A percentile compares a stretch with the other conserved stretches of the same genome.
These are phyloP conservation scores for Dryadomyces quercivorus DNA, from an alignment of 2,329 filamentous ascomycete species.

Conservation along the genomic window DNA sequence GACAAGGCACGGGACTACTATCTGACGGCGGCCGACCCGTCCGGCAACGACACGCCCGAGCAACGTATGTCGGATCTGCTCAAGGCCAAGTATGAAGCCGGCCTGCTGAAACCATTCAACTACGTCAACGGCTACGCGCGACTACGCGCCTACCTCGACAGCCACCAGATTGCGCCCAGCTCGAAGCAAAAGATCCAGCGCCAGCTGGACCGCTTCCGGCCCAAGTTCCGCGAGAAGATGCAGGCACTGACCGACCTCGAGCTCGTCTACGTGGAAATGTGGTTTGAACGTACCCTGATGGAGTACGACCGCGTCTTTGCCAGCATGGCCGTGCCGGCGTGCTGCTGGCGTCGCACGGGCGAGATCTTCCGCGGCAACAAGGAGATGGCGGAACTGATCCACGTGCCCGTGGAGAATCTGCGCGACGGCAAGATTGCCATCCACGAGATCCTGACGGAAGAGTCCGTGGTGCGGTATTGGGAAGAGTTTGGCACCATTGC, in stretches of 20 bases:
- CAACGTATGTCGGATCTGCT: slow-evolving; percentile 92
- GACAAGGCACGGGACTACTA: slow-evolving; percentile 84
- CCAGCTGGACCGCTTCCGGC: slow-evolving; percentile 84
- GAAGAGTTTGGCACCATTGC: slow-evolving; percentile 98
- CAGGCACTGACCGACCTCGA: slow-evolving; percentile 88
- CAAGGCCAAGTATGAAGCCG: slow-evolving; percentile 91
- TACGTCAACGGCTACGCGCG: slow-evolving; percentile 94
- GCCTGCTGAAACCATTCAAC: slow-evolving; percentile 91
- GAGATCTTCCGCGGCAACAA: slow-evolving; percentile 97
- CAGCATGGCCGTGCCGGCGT: slow-evolving; percentile 96
- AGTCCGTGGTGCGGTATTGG: slow-evolving; percentile 94
- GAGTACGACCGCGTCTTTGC: slow-evolving; percentile 98
- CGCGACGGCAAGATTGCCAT: slow-evolving; percentile 89
- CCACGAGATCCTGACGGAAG: slow-evolving; percentile 91
- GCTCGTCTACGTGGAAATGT: slow-evolving; percentile 93
- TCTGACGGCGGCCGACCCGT: slow-evolving; percentile 89
- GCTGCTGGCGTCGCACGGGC: slow-evolving; percentile 91
- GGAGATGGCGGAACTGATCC: slow-evolving; percentile 95
- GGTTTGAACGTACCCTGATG: slow-evolving; percentile 94
- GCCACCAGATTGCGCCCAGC: slow-evolving; percentile 59
- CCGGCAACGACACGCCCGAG: slow-evolving; percentile 72
- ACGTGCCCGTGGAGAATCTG: slow-evolving; percentile 79
- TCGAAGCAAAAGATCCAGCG: slow-evolving; percentile 86
- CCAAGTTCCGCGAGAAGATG: slow-evolving; percentile 92
- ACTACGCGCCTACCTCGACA: slow-evolving; percentile 82